These are phyloP conservation scores for Auriscalpium orientale DNA, from an alignment of 768 basidiomycete species.

Conservation along the genomic window DNA sequence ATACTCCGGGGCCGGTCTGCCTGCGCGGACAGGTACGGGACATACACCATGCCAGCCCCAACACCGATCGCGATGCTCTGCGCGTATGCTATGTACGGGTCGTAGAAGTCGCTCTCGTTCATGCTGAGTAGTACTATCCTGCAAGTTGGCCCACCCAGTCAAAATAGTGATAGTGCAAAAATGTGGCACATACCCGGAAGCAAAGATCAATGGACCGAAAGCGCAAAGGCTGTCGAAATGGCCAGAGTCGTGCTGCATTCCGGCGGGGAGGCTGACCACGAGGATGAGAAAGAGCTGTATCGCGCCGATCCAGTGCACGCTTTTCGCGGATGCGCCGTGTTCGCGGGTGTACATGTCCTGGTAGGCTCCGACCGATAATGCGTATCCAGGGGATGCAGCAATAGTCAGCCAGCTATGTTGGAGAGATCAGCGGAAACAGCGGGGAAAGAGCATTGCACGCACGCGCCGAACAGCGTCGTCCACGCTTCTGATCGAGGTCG, in stretches of 20 bases:
- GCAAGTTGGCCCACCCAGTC: neutral
- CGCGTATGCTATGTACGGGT: constrained; percentile 42
- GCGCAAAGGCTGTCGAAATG: constrained; percentile 33
- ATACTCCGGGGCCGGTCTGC: constrained; percentile 33
- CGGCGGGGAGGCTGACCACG: constrained; percentile 32
- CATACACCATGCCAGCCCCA: constrained; percentile 36
- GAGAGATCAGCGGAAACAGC: neutral
- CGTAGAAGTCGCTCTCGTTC: constrained; percentile 25
- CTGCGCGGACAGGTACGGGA: constrained; percentile 37
- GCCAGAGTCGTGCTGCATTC: constrained; percentile 38
- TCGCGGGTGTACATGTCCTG: constrained; percentile 12
- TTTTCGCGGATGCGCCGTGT: constrained; percentile 3
- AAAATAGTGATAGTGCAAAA: constrained; percentile 10
- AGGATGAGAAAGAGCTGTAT: constrained; percentile 41
- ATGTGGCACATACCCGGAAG: constrained; percentile 19
- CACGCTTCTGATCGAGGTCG: neutral
- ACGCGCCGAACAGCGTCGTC: constrained; percentile 1
- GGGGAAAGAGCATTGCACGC: neutral
- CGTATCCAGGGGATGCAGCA: constrained; percentile 8
- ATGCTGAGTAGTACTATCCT: constrained; percentile 21
- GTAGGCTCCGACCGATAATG: constrained; percentile 12
- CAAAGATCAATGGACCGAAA: constrained; percentile 15
- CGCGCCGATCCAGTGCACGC: constrained; percentile 41
- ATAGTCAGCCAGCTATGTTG: neutral
- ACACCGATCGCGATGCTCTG: constrained; percentile 47